phyloP scores from a whole-genome alignment of 2,329 filamentous ascomycete genomes.

The Aspergillus tanneri region DNA sequence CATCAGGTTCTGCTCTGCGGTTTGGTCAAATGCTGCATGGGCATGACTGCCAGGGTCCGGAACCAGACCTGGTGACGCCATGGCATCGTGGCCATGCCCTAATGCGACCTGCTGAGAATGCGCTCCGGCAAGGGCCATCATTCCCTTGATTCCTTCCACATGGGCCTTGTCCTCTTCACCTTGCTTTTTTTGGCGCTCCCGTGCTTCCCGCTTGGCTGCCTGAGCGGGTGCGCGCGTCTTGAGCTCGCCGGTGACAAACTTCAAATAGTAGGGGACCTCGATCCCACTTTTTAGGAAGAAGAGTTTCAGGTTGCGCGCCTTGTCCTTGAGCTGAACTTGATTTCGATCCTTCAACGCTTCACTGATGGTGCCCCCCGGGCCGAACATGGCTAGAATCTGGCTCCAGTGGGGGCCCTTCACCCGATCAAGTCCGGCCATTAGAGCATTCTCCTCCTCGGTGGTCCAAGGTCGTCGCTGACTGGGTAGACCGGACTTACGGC shows the following conservation, averaged over 20 bases:
- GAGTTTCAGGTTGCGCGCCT: slow-evolving; percentile 82
- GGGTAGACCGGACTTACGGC: slow-evolving; percentile 53
- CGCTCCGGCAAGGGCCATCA: slow-evolving; percentile 48
- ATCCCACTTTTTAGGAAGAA: slow-evolving; percentile 91
- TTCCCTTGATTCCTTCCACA: slow-evolving; percentile 48
- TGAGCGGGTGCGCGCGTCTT: slow-evolving; percentile 76
- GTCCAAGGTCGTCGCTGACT: slow-evolving; percentile 76
- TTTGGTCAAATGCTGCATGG: slow-evolving; percentile 39
- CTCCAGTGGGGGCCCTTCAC: slow-evolving; percentile 93
- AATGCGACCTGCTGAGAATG: slow-evolving; percentile 35
- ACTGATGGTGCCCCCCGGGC: slow-evolving; percentile 73
- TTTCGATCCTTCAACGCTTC: slow-evolving; percentile 84
- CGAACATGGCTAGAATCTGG: slow-evolving; percentile 82
- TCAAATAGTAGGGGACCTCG: slow-evolving; percentile 83
- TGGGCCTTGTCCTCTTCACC: slow-evolving; percentile 50
- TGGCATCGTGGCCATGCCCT: slow-evolving; percentile 33
- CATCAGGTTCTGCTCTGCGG: slow-evolving; percentile 44
- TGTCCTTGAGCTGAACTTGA: slow-evolving; percentile 90
- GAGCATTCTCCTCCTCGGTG: slow-evolving; percentile 81
- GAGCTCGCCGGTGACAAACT: slow-evolving; percentile 84
- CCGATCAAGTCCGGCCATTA: slow-evolving; percentile 83
- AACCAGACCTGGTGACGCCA: slow-evolving; percentile 39
- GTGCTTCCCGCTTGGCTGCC: slow-evolving; percentile 50
- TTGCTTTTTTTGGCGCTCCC: slow-evolving; percentile 47
- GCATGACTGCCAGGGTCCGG: slow-evolving; percentile 28